Conservation (phyloP, 164 flowering plant genomes). For the Umbilicus rupestris region DNA sequence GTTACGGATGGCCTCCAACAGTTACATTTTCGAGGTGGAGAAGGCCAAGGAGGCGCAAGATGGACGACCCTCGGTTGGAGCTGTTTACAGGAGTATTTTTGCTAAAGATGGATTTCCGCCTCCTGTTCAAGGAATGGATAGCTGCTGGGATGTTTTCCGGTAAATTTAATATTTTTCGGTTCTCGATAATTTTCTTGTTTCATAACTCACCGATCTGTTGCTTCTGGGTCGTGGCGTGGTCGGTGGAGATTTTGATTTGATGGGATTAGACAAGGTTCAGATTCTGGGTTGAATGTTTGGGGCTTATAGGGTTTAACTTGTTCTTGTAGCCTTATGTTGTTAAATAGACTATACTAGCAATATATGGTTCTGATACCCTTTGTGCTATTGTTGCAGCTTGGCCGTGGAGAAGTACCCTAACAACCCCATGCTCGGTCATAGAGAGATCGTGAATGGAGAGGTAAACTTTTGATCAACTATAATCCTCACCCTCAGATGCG, state of each 20-base stretch:
- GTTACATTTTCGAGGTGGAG: slow-evolving; percentile 49
- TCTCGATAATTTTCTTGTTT: no score
- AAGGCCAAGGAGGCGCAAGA: slow-evolving; percentile 36
- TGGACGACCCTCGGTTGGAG: slow-evolving; percentile 65
- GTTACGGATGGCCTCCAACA: neutral
- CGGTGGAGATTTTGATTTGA: neutral
- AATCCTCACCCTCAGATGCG: neutral
- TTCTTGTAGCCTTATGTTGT: no score
- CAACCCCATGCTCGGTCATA: slow-evolving; percentile 82
- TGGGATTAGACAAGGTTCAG: neutral
- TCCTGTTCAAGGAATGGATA: slow-evolving; percentile 44
- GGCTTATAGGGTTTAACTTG: no score
- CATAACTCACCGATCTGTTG: no score
- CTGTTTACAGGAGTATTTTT: slow-evolving; percentile 67
- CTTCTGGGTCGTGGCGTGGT: no score
- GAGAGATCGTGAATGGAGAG: slow-evolving; percentile 59
- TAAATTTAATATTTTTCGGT: no score
- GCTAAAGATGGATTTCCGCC: slow-evolving; percentile 75
- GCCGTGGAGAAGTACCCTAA: slow-evolving; percentile 65
- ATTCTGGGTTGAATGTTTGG: no score
- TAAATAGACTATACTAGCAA: no score
- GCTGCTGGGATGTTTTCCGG: slow-evolving; percentile 95
- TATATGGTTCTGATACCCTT: neutral
- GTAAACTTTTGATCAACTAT: slow-evolving; percentile 20
- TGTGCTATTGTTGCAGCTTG: slow-evolving; percentile 29